Base-by-base conservation (phyloP, 441 rosid genomes). In the Isatis lusitanica region DNA sequence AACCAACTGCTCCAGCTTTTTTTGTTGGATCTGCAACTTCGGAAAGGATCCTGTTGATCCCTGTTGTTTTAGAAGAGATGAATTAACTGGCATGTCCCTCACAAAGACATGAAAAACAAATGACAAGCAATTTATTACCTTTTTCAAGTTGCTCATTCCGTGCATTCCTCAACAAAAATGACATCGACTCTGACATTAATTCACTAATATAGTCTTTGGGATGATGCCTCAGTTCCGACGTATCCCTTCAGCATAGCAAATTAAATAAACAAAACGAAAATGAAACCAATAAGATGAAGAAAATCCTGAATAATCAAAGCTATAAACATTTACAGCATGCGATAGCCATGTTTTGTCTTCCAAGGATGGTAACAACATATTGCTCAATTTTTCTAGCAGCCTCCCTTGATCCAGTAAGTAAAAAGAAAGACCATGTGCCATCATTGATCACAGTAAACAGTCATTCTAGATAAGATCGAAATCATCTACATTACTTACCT, bases 101-200 rank as follows among this genome's bases (percentile, higher is more conserved):
- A 68, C 38, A 52, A 30, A 55, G 17, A 66, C 40, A 53, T 28
- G 26, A 63, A 28, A 56, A 70, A 56, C 2, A 40, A 63, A 63
- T 30, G 67, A 48, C 40, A 50, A 64, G 77, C 66, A 67, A 50
- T 61, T 55, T 28, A 50, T 71, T 81, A 92, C 99, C 97, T 89
- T 73, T 79, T 73, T 52, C 81, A 70, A 85, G 88, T 67, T 88
- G 87, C 71, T 83, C 86, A 51, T 77, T 64, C 21, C 84, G 78
- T 61, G 97, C 88, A 78, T 83, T 91, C 84, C 99, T 90, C 81
- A 95, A 87, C 90, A 93, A 81, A 85, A 90, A 90, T 76, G 99
- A 90, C 67, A 85, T 83, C 55, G 95, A 83, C 63, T 80, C 90
- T 67, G 97, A 93, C 93, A 91, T 86, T 67, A 88, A 82, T 64